Conservation (phyloP, 1,284 basidiomycete species). For the Puccinia coronata region DNA sequence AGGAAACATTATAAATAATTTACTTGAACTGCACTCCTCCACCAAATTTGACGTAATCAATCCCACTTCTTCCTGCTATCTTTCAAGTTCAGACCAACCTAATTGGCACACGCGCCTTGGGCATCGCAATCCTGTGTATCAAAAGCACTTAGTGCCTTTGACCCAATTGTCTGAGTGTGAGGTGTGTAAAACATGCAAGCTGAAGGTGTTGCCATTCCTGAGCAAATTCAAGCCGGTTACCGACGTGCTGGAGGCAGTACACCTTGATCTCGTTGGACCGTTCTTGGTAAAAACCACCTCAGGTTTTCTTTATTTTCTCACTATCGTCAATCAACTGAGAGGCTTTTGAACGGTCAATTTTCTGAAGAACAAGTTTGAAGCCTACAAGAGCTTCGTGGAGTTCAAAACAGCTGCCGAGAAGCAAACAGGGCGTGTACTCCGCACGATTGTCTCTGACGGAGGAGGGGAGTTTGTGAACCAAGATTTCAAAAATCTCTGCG, state of each 20-base stretch:
- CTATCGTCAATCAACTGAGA: background rate
- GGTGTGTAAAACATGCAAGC: background rate
- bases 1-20: too few species aligned
- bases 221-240: background rate
- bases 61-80: background rate
- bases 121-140: background rate
- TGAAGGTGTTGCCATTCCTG: background rate
- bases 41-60: background rate
- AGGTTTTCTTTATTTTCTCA: background rate
- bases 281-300: background rate
- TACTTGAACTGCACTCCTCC: background rate
- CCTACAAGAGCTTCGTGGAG: background rate
- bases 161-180: background rate
- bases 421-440: background rate
- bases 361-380: background rate
- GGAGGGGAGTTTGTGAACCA: constrained; percentile 26
- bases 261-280: background rate
- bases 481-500: background rate
- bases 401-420: background rate
- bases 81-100: background rate
- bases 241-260: background rate
- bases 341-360: background rate
- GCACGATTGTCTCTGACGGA: background rate
- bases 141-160: background rate
- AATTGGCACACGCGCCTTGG: background rate